Base-by-base conservation (phyloP, 148 eudicot species). In the Silene uniflora region DNA sequence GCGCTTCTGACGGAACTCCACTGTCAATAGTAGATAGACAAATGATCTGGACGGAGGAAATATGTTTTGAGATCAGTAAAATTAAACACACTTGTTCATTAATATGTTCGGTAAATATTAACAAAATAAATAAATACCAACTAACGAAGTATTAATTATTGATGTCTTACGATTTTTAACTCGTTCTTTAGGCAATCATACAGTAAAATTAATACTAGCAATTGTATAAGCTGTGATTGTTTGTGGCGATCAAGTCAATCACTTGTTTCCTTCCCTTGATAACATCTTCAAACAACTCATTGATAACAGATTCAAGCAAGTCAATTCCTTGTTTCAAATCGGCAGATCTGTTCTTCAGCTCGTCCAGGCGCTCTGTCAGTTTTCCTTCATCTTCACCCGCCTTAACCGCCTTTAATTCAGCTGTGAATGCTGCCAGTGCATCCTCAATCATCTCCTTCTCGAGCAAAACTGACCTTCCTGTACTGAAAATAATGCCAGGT, bases 281-380 rank as follows among this genome's bases (percentile, higher is more conserved):
- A 63, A 82, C 77, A 67, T 80, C 83, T n/a, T 85, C 85, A 80
- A 85, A 82, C 64, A 77, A 79, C 66, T 77, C 81, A 75, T 82
- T 77, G 62, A 78, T 75, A 27, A 68, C 83, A 58, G 75, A 72
- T 24, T 75, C 85, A 80, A 85, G 72, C 83, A 82, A 67, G 46
- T 75, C 73, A 29, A 82, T 58, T 19, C 83, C 85, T 72, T 82
- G 79, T 79, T 77, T 82, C 60, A 82, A 77, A 77, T 55, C 81
- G 9, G 66, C 55, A 76, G 81, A 77, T 46, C 81, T 82, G 52
- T 77, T 77, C 72, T 71, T 69, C 60, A 79, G 35, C 55, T 13
- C 73, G 47, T 79, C 81, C 25, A 72, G 46, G 29, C 46, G 61
- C 73, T 58, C 59, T 18, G 42, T 22, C 16, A 75, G 5, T 39